Percentiles rank a stretch among this genome's conserved stretches.
phyloP scores from a whole-genome alignment of 2,329 filamentous ascomycete genomes.

The Westerdykella sp. region DNA sequence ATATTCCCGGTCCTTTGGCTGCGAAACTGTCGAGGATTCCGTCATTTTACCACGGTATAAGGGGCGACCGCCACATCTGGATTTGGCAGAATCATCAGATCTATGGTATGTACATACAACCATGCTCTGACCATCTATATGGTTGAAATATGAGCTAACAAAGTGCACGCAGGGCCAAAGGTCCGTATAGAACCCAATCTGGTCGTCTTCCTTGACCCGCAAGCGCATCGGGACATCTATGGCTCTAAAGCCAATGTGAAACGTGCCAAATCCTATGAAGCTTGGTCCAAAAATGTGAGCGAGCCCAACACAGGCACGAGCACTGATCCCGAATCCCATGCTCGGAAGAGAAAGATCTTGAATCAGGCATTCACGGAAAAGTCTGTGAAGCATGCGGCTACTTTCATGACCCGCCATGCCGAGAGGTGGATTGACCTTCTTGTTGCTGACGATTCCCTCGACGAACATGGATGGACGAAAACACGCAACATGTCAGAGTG shows the following conservation, averaged over 20 bases:
- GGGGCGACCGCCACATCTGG: conserved; percentile 10
- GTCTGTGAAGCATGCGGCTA: conserved; percentile 4
- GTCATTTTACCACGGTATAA: conserved; percentile 10
- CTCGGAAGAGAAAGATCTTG: conserved; percentile 6
- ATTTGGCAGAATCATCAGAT: conserved; percentile 8
- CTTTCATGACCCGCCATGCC: conserved; percentile 7
- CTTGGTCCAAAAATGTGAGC: conserved; percentile 5
- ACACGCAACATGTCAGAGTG: conserved; percentile 4
- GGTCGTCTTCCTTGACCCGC: conserved; percentile 4
- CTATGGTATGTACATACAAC: conserved; percentile 6
- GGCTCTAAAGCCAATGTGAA: conserved; percentile 4
- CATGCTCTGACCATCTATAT: background rate
- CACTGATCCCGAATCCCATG: conserved; percentile 5
- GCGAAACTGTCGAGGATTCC: conserved; percentile 3
- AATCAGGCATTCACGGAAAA: conserved; percentile 12
- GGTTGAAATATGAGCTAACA: background rate
- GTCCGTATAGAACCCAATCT: conserved; percentile 6
- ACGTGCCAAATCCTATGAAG: conserved; percentile 10
- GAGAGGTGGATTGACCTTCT: conserved; percentile 11
- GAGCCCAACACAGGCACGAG: conserved; percentile 5
- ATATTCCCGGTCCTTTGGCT: conserved; percentile 8
- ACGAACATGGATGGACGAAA: conserved; percentile 7
- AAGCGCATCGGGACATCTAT: conserved; percentile 6
- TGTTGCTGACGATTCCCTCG: background rate
- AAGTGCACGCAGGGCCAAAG: conserved; percentile 6